phyloP scores from a whole-genome alignment of 768 basidiomycete species.

The Tricholoma terreum region DNA sequence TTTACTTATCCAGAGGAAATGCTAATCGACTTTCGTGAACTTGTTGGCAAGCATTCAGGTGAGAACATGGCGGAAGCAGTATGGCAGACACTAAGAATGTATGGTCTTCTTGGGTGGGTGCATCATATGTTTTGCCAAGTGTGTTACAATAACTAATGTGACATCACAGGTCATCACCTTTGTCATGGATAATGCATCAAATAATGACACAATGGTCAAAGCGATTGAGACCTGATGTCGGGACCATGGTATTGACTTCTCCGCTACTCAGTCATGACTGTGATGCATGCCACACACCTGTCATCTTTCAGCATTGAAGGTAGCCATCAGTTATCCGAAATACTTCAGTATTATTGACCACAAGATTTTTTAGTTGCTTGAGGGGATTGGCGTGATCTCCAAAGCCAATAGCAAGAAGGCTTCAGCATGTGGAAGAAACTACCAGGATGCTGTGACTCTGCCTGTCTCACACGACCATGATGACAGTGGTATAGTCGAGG shows the following conservation, averaged over 20 bases:
- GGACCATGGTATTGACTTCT: slow-evolving; percentile 21
- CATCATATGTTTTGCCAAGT: too few species aligned
- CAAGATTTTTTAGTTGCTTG: too few species aligned
- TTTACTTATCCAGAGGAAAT: slow-evolving; percentile 37
- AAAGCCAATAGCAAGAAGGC: too few species aligned
- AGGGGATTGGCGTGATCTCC: slow-evolving; percentile 27
- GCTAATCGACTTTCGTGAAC: slow-evolving; percentile 34
- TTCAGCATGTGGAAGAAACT: not conserved
- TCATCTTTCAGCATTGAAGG: slow-evolving; percentile 33
- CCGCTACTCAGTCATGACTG: slow-evolving; percentile 19
- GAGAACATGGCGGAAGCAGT: too few species aligned
- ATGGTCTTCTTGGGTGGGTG: too few species aligned
- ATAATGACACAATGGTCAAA: slow-evolving; percentile 33
- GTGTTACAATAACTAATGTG: too few species aligned
- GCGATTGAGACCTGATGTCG: slow-evolving; percentile 15
- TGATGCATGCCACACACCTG: slow-evolving; percentile 39
- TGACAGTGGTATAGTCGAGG: slow-evolving; percentile 2
- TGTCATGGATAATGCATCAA: slow-evolving; percentile 34
- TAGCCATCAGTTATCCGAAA: too few species aligned
- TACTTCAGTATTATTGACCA: too few species aligned
- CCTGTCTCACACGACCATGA: slow-evolving; percentile 1
- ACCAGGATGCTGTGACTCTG: slow-evolving; percentile 2
- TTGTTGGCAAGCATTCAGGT: too few species aligned
- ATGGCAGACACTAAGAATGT: slow-evolving; percentile 25
- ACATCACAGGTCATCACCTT: slow-evolving; percentile 32